Conservation (phyloP, 2,329 filamentous ascomycete genomes). For the Acephala macrosclerotiorum region DNA sequence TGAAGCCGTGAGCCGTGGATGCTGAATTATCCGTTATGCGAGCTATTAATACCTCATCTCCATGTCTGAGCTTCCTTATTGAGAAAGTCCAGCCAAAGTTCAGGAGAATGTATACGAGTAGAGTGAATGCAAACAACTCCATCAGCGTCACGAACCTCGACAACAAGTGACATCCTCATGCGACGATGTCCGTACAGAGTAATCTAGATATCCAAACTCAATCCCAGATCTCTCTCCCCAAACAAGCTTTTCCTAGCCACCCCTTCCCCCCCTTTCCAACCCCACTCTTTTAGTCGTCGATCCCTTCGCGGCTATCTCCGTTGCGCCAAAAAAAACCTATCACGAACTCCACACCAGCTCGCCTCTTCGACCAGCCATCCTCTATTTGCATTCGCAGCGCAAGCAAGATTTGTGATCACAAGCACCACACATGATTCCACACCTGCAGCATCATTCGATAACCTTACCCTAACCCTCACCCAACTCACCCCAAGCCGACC, state of each 20-base stretch:
- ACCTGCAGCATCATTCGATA: no score
- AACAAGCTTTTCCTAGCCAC: background rate
- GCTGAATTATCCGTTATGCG: background rate
- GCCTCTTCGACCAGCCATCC: no score
- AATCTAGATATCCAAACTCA: no score
- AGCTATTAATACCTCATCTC: background rate
- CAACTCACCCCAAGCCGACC: background rate
- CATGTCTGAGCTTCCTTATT: background rate
- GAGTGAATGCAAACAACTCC: background rate
- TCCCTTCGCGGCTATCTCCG: background rate
- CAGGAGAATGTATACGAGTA: no score
- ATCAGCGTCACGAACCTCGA: background rate
- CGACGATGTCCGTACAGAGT: no score
- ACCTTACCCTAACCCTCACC: background rate
- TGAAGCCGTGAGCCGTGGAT: slow-evolving; percentile 1
- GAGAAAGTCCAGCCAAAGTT: background rate
- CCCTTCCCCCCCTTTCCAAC: background rate
- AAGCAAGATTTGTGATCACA: background rate
- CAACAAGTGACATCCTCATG: background rate
- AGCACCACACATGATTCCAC: background rate
- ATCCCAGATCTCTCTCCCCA: background rate
- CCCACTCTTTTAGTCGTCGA: background rate
- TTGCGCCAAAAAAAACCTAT: background rate
- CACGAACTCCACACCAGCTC: background rate
- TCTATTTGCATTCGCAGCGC: no score